A percentile compares a stretch with the other conserved stretches of the same genome.
Conservation (phyloP, 345 rosid genomes). For the Cardamine occulta region DNA sequence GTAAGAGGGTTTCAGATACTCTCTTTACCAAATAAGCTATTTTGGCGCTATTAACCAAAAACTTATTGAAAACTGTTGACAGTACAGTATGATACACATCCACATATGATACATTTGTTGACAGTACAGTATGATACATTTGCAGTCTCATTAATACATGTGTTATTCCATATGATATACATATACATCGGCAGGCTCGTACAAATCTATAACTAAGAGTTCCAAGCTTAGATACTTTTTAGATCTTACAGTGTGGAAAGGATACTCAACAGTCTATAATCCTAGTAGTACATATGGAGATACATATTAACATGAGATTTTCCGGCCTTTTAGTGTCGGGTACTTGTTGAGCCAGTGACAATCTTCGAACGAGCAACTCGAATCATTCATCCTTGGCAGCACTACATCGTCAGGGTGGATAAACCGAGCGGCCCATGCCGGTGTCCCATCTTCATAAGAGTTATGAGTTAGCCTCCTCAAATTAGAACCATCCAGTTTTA, state of each 20-base stretch:
- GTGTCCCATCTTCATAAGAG: conserved; percentile 89
- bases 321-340: conserved; percentile 43
- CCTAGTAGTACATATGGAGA: background rate
- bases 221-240: background rate
- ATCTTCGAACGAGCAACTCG: conserved; percentile 66
- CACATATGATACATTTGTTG: too few species aligned
- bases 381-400: conserved; percentile 43
- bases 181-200: background rate
- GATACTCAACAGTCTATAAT: conserved; percentile 13
- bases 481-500: conserved; percentile 74
- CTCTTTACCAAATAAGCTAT: too few species aligned
- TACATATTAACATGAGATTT: conserved; percentile 38
- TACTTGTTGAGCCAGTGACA: conserved; percentile 71
- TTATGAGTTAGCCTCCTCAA: conserved; percentile 80
- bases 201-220: conserved; percentile 14
- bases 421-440: conserved; percentile 65
- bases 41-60: too few species aligned
- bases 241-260: background rate
- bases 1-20: background rate
- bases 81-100: too few species aligned
- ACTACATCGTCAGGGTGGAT: conserved; percentile 59
- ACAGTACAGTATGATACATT: too few species aligned
- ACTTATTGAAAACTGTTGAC: too few species aligned
- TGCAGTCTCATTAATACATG: too few species aligned
- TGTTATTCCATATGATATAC: too few species aligned